Conservation (phyloP, 441 rosid genomes). For the Geranium incanum region DNA sequence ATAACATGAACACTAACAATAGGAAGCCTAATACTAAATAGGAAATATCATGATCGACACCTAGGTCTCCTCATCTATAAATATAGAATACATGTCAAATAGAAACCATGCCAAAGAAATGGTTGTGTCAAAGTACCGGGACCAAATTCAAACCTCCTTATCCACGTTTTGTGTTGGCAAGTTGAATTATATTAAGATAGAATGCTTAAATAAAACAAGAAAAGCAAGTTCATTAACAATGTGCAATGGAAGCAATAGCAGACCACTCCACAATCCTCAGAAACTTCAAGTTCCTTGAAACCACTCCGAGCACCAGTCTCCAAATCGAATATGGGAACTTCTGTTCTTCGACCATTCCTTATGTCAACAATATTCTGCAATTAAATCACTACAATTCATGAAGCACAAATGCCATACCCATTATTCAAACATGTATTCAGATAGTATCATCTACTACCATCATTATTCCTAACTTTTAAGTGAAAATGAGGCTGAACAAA, state of each 20-base stretch:
- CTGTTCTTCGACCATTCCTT: conserved; percentile 58
- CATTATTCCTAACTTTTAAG: not conserved
- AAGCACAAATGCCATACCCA: not conserved
- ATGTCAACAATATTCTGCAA: conserved; percentile 80
- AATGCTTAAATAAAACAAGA: conserved; percentile 4
- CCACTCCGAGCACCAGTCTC: conserved; percentile 83
- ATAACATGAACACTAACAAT: no score
- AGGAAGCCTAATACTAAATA: no score
- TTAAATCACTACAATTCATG: conserved; percentile 18
- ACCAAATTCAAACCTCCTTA: not conserved
- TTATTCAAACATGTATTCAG: not conserved
- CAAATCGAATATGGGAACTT: conserved; percentile 78
- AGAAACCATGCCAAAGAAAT: not conserved
- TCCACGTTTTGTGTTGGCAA: not conserved
- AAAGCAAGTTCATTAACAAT: not conserved
- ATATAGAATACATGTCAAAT: not conserved
- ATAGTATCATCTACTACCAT: not conserved
- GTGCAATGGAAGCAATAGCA: conserved; percentile 21
- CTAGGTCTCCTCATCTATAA: not conserved
- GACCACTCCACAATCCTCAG: conserved; percentile 98
- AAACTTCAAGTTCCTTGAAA: conserved; percentile 81
- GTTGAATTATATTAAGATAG: not conserved
- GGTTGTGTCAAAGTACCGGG: not conserved
- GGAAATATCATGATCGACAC: no score
- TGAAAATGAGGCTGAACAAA: conserved; percentile 16